phyloP scores from a whole-genome alignment of 164 flowering plant genomes.

The Paratinospora sagittata region DNA sequence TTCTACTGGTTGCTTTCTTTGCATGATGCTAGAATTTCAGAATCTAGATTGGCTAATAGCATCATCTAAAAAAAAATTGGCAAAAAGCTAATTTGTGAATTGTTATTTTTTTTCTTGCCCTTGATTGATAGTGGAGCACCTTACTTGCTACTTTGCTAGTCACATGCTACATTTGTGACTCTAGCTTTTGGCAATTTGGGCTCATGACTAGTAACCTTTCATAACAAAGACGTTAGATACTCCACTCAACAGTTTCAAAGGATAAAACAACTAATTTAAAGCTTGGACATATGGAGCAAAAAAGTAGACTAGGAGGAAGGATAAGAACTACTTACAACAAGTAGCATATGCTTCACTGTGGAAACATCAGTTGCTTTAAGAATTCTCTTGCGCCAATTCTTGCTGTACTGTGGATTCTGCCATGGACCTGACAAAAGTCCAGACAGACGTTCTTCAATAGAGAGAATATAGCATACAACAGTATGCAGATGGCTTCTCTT shows the following conservation, averaged over 20 bases:
- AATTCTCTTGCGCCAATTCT: conserved; percentile 51
- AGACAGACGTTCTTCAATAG: conserved; percentile 64
- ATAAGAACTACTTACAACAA: conserved; percentile 40
- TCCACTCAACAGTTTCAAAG: no score
- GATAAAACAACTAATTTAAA: not conserved
- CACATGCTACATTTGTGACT: not conserved
- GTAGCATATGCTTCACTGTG: conserved; percentile 49
- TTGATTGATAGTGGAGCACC: no score
- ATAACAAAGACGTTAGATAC: no score
- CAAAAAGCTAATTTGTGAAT: not conserved
- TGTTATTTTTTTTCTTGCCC: not conserved
- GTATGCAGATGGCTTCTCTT: conserved; percentile 53
- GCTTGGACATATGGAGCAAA: not conserved
- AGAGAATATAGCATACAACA: conserved; percentile 46
- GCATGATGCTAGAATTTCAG: not conserved
- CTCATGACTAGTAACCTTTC: no score
- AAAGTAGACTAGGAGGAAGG: not conserved
- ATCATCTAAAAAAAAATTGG: no score
- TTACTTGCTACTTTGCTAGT: not conserved
- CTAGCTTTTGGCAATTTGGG: no score
- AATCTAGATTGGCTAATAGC: not conserved
- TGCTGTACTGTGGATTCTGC: conserved; percentile 57
- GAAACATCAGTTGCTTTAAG: conserved; percentile 45
- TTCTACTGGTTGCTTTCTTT: not conserved
- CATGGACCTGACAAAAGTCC: conserved; percentile 93